Base-by-base conservation (phyloP, 169 alveolate genomes). In the Pseudocohnilembus persalinus region DNA sequence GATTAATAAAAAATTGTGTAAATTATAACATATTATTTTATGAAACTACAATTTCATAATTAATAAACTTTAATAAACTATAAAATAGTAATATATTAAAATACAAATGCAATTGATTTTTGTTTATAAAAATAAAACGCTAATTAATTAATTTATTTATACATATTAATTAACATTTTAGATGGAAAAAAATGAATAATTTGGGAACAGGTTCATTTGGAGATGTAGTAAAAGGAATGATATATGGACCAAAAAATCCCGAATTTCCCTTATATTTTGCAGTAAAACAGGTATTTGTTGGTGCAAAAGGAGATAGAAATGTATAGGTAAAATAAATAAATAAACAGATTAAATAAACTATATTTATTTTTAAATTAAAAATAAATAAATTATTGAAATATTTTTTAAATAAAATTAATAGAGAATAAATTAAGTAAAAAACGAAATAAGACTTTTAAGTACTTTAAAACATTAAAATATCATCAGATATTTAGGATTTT, bases 401-500 rank as follows among this genome's bases (percentile, higher is more conserved):
- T 25, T 0, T 49, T 64, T n/a, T 79, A 35, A n/a, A 20, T 35
- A 20, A 6, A 0, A 49, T 30, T n/a, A 35, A 35, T 0, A 82
- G 88, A 82, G 33, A 73, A 29, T 63, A 15, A 29, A 77, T 63
- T 16, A 68, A 79, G 35, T 86, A 35, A 74, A 81, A 68, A 80
- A 73, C 25, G 90, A 86, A 74, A 80, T 86, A 25, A 87, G 75
- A 24, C 32, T 76, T 27, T 49, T 86, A 31, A 73, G 80, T 26
- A 72, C 72, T n/a, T 35, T 88, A 29, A 73, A 80, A 32, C 89
- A 88, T 32, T 72, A 77, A 30, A 88, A 88, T 34, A 83, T 88
- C n/a, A 86, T 88, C 24, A 74, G 85, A 25, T 88, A 88, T 32
- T 82, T 82, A 26, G 92, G 92, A 28, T 68, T 82, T 74, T 77